Evolutionary conservation across 2,329 filamentous ascomycete genomes (phyloP), one percentile per base, ranked within the genome.

Genomic region (Trichophyton benhamiae): DNA sequence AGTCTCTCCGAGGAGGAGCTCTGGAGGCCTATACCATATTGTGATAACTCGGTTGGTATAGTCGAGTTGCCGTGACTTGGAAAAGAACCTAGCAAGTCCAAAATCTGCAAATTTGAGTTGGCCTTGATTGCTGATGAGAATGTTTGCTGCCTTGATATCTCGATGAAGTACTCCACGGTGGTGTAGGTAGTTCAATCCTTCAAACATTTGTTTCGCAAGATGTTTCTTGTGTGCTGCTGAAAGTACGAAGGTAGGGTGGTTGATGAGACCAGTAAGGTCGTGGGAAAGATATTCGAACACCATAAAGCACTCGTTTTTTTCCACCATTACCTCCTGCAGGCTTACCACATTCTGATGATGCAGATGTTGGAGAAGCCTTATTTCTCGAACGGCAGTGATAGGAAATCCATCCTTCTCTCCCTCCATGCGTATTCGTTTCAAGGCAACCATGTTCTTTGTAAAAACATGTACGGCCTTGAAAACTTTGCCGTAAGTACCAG

Each of bases 371-470:
- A 99, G 82, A 30, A 99, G 82, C 78, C 96, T 96, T 78, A 99
- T 96, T 74, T 99, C 94, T 67, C 94, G 88, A 48, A 99, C 82
- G 8, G 94, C 92, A 0, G 94, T 99, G 64, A 99, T 96, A 9
- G 94, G 94, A 68, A 99, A 99, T 72, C 94, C 94, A 74, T 99
- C 94, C 72, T 97, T 97, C 77, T 99, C 94, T 70, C 96, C 95
- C 74, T 99, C 94, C 89, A 97, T 96, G 65, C 97, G 84, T 67
- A 99, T 99, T 81, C 97, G 97, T 79, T 99, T 99, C 70, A 99
- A 76, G 2, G 94, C 94, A 61, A 96, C 89, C 62, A 92, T 77
- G 11, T 83, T 82, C 63, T 90, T 87, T 0, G 85, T 91, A 70
- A 84, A 88, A 67, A 84, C 85, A 62, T 89, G 90, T 62, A 85